Base-by-base conservation (phyloP, 305 asterid species). In the Fraxinus albicans region DNA sequence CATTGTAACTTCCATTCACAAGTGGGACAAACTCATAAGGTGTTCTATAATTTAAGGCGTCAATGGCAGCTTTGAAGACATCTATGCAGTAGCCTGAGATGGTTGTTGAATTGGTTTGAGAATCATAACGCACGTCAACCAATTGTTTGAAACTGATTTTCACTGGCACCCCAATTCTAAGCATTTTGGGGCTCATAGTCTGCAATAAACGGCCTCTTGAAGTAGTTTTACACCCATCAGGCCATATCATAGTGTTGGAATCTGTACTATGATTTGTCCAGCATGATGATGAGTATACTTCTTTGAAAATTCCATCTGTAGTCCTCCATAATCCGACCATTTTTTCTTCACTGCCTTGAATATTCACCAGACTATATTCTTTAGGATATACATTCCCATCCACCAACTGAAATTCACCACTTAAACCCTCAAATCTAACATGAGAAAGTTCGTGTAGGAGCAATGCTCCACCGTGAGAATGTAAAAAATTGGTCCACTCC, bases 311-410 rank as follows among this genome's bases (percentile, higher is more conserved):
- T n/a, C 70, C 86, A 50, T 77, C 50, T 17, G 38, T 12, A 8
- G 42, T 74, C 8, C 77, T 78, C 86, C 87, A 81, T 63, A 58
- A 72, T 47, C 89, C 87, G 10, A 83, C 83, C 4, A 77, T 81
- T 21, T 80, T 80, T 8, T 36, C 83, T 65, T 82, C 83, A 15
- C 23, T 69, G 21, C 79, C 85, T 1, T 58, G 69, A 0, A 83
- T 58, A 44, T 80, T 83, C 75, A 81, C 78, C n/a, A 8, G 17
- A 8, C 3, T 44, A 13, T 8, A 44, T 44, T 44, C 55, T 44
- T 44, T 13, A 44, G 55, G 55, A 10, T 44, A 12, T 47, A 47
- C 13, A 2, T 47, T 47, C 19, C 60, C 60, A 47, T 47, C 60
- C 60, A 47, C 19, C n/a, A 47, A 15, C 13, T 47, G 60, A 15